phyloP scores from a whole-genome alignment of 108 stramenopile genomes.

The Pseudonitzschia multistriata region DNA sequence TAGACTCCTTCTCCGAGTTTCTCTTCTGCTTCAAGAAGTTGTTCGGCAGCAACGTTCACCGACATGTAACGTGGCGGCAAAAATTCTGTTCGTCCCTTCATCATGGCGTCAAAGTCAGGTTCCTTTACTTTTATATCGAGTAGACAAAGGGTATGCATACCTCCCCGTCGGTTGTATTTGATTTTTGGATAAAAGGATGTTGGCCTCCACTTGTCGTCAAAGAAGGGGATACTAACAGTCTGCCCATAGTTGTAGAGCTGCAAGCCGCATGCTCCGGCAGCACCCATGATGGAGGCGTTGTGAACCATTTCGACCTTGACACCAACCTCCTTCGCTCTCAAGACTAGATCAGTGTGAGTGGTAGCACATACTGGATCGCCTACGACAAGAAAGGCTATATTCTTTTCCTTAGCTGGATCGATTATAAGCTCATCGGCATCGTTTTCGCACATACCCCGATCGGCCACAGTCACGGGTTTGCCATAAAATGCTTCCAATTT shows the following conservation, averaged over 20 bases:
- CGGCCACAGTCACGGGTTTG: conserved; percentile 83
- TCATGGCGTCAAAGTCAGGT: conserved; percentile 97
- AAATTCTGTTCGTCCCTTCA: conserved; percentile 80
- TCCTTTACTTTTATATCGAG: conserved; percentile 98
- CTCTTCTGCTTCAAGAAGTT: conserved; percentile 90
- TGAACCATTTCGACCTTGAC: conserved; percentile 92
- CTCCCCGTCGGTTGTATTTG: conserved; percentile 89
- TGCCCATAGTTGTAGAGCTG: conserved; percentile 98
- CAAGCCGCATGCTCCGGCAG: conserved; percentile 94
- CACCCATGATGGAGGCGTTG: conserved; percentile 99
- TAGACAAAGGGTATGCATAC: conserved; percentile 99
- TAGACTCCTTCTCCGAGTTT: conserved; percentile 60
- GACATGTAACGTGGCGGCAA: conserved; percentile 99
- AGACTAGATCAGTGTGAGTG: conserved; percentile 95
- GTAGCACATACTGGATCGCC: conserved; percentile 99
- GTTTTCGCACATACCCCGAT: conserved; percentile 92
- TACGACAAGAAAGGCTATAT: conserved; percentile 95
- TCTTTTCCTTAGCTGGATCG: conserved; percentile 66
- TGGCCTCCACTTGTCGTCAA: conserved; percentile 94
- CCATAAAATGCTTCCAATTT: conserved; percentile 90
- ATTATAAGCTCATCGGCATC: conserved; percentile 91
- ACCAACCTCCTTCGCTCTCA: conserved; percentile 77
- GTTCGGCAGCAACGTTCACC: conserved; percentile 86
- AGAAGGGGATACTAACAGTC: conserved; percentile 97
- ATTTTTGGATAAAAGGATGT: conserved; percentile 95